phyloP scores from a whole-genome alignment of 78 protist genomes.

The Dictyostelium citrinum region DNA sequence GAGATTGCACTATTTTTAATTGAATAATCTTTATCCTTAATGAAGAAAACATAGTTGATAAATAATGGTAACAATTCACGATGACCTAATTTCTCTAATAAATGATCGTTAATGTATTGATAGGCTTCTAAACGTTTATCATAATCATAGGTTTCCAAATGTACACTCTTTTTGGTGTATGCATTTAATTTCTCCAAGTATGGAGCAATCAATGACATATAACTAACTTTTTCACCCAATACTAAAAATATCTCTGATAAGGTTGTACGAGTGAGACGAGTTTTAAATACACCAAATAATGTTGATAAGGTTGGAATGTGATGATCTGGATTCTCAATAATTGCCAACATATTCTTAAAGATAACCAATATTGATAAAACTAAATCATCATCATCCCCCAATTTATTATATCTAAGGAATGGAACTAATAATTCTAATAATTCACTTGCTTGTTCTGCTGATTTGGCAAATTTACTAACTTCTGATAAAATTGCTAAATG shows the following conservation, averaged over 20 bases:
- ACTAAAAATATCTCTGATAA: constrained; percentile 4
- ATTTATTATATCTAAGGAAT: constrained; percentile 24
- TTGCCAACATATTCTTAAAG: constrained; percentile 19
- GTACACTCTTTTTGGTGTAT: background rate
- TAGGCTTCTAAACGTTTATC: constrained; percentile 28
- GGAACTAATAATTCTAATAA: constrained; percentile 46
- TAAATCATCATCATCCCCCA: constrained; percentile 10
- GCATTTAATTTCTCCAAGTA: constrained; percentile 15
- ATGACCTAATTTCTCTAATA: background rate
- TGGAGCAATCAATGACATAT: constrained; percentile 1
- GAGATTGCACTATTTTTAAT: constrained; percentile 1
- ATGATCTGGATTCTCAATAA: constrained; percentile 8
- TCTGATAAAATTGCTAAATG: constrained; percentile 31
- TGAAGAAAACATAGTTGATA: background rate
- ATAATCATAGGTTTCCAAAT: constrained; percentile 55
- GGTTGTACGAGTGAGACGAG: constrained; percentile 11
- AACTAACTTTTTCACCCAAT: constrained; percentile 25
- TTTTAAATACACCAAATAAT: constrained; percentile 26
- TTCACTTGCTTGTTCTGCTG: constrained; percentile 12
- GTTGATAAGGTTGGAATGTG: constrained; percentile 27
- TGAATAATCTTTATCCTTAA: constrained; percentile 37
- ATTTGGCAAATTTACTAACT: constrained; percentile 5
- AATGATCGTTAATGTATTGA: background rate
- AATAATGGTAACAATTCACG: constrained; percentile 7
- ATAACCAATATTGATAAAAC: constrained; percentile 21